Conservation (phyloP, 768 basidiomycete genomes). For the Kwoniella botswanensis region DNA sequence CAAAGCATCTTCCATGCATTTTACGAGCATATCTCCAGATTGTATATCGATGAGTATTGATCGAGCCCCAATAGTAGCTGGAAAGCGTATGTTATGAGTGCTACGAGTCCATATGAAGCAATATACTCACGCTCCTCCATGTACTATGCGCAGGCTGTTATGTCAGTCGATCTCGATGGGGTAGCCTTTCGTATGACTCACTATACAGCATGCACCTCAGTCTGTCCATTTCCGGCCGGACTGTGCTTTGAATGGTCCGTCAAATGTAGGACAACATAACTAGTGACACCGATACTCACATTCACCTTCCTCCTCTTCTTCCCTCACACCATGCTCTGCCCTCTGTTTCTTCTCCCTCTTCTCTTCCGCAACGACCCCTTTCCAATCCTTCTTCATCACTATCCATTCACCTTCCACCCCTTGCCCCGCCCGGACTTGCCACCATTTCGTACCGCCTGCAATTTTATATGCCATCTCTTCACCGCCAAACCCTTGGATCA, state of each 20-base stretch:
- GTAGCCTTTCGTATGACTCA: conserved; percentile 61
- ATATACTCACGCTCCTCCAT: conserved; percentile 55
- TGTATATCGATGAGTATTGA: conserved; percentile 59
- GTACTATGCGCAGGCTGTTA: conserved; percentile 35
- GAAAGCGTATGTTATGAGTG: background rate
- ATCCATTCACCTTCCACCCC: conserved; percentile 90
- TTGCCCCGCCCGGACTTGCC: conserved; percentile 88
- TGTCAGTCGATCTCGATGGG: background rate
- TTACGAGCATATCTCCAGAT: conserved; percentile 88
- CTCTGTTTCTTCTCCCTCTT: conserved; percentile 36
- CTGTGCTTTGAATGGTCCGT: conserved; percentile 35
- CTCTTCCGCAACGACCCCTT: conserved; percentile 60
- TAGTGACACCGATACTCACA: conserved; percentile 2
- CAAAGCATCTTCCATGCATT: conserved; percentile 85
- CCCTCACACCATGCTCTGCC: conserved; percentile 53
- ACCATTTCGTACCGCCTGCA: conserved; percentile 93
- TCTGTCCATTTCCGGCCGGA: conserved; percentile 72
- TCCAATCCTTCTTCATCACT: conserved; percentile 80
- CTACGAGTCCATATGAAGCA: background rate
- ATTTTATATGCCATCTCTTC: conserved; percentile 69
- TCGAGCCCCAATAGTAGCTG: conserved; percentile 57
- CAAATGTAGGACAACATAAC: background rate
- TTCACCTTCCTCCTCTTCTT: conserved; percentile 22
- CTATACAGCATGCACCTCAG: conserved; percentile 82
- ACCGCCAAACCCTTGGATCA: conserved; percentile 84